Percentiles rank a stretch among this genome's conserved stretches.
Conservation (phyloP, 805 yeast genomes). For the Suhomyces tanzawaensis region DNA sequence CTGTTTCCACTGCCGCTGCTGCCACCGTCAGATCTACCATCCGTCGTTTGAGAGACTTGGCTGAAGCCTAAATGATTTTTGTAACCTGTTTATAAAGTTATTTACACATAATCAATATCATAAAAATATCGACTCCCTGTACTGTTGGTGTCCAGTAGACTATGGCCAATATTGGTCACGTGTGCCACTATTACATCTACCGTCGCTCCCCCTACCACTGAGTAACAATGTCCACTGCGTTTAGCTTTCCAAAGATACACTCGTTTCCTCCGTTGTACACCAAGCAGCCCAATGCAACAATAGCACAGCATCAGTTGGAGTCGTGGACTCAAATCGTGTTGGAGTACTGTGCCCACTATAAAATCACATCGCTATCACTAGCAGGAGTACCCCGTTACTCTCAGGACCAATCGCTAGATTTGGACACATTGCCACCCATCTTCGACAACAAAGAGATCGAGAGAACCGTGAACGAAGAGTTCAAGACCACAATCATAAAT, state of each 20-base stretch:
- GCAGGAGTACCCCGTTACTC: conserved; percentile 29
- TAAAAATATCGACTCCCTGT: conserved; percentile 4
- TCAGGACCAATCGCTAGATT: conserved; percentile 20
- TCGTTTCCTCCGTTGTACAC: conserved; percentile 90
- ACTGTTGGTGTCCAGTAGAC: not conserved
- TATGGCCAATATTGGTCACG: not conserved
- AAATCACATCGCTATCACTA: conserved; percentile 32
- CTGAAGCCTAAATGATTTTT: conserved; percentile 81
- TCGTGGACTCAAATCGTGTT: conserved; percentile 72
- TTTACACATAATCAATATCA: conserved; percentile 9
- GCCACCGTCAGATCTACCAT: conserved; percentile 99
- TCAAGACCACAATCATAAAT: conserved; percentile 53
- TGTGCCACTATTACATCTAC: not conserved
- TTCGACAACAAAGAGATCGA: conserved; percentile 53
- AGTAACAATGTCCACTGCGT: conserved; percentile 9
- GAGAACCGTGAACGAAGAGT: conserved; percentile 53
- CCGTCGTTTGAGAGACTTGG: conserved; percentile 99
- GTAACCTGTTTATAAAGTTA: conserved; percentile 12
- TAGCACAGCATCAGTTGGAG: conserved; percentile 72
- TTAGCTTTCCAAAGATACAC: conserved; percentile 42
- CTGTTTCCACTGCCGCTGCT: conserved; percentile 99
- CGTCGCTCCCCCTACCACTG: not conserved
- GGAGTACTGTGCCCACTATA: conserved; percentile 54
- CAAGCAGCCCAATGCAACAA: conserved; percentile 77
- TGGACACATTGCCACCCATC: conserved; percentile 30